Percentiles rank a stretch among this genome's conserved stretches.
Conservation (phyloP, 2,329 filamentous ascomycete genomes). For the Colletotrichum plurivorum region DNA sequence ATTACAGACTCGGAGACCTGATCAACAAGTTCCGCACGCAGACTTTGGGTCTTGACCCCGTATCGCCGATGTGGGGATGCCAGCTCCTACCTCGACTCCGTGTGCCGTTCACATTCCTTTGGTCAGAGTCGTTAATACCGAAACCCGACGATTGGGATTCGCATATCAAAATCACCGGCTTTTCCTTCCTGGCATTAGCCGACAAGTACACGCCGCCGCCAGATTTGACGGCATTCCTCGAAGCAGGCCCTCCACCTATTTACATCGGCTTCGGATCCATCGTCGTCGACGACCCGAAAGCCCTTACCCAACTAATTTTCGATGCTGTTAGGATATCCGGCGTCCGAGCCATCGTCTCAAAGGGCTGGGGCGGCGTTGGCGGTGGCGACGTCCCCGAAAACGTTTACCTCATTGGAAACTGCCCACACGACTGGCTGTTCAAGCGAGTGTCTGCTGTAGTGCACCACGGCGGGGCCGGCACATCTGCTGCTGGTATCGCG, state of each 20-base stretch:
- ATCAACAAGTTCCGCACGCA: conserved; percentile 78
- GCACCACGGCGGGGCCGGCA: conserved; percentile 76
- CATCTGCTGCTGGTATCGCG: conserved; percentile 74
- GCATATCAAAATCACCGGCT: conserved; percentile 73
- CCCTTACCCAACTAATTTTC: conserved; percentile 71
- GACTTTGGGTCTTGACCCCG: conserved; percentile 72
- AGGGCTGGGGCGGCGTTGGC: conserved; percentile 76
- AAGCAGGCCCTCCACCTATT: conserved; percentile 70
- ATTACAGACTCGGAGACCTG: conserved; percentile 71
- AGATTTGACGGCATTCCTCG: conserved; percentile 68
- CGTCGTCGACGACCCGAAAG: conserved; percentile 73
- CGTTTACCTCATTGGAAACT: conserved; percentile 74
- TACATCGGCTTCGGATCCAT: conserved; percentile 80
- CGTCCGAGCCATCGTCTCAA: conserved; percentile 72
- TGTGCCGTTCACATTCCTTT: conserved; percentile 80
- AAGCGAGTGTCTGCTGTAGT: conserved; percentile 70
- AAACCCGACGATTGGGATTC: conserved; percentile 74
- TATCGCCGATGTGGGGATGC: conserved; percentile 77
- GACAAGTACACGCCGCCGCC: conserved; percentile 66
- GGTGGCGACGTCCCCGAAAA: conserved; percentile 65
- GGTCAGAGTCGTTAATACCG: conserved; percentile 76
- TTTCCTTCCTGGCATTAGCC: conserved; percentile 71
- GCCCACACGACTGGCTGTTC: conserved; percentile 77
- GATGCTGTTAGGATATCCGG: conserved; percentile 70
- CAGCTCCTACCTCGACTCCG: conserved; percentile 73